Evolutionary conservation across 2,329 filamentous ascomycete genomes (phyloP), one percentile per base, ranked within the genome.

Genomic region (Orbilia ellipsospora): DNA sequence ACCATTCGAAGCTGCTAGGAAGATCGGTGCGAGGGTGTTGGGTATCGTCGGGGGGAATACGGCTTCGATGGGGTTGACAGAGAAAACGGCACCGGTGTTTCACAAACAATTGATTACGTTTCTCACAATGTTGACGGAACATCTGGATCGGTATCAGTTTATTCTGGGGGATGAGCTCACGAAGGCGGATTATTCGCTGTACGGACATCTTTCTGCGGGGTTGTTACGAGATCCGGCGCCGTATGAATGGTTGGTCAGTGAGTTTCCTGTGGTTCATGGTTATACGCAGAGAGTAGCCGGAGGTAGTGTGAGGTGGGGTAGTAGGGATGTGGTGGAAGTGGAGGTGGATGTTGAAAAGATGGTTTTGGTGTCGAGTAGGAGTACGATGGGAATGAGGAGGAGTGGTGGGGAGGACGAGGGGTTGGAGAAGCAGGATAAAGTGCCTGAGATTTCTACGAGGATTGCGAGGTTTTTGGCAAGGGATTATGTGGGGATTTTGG

Each of bases 91-190:
- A 3, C 18, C 52, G 12, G 42, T 51, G 7, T 69, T 68, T 36
- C 23, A 50, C 6, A 60, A 75, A 16, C 72, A 75, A 48, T 23
- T 75, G 7, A 2, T 16, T 15, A 8, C 36, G 5, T 65, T 75
- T 28, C 36, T 75, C 15, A 64, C 60, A 13, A 52, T 75, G 12
- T 31, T 75, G 13, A 75, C 72, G 12, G 26, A 55, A 16, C 64
- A 75, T 26, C 45, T 75, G n/a, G 72, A 75, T 10, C 68, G 42
- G 1, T 75, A 69, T 48, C 72, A 75, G 18, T 75, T 69, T 36
- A 8, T 75, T 15, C 52, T 75, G 5, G 72, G 72, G 0, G 69
- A 64, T 42, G 42, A 75, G 7, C 45, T 44, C 28, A 64, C 64
- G 15, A 42, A 4, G 12, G 72, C 64, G 10, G 72, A 75, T 54